phyloP scores from a whole-genome alignment of 2,329 filamentous ascomycete genomes.

The Tolypocladium endophyticum region DNA sequence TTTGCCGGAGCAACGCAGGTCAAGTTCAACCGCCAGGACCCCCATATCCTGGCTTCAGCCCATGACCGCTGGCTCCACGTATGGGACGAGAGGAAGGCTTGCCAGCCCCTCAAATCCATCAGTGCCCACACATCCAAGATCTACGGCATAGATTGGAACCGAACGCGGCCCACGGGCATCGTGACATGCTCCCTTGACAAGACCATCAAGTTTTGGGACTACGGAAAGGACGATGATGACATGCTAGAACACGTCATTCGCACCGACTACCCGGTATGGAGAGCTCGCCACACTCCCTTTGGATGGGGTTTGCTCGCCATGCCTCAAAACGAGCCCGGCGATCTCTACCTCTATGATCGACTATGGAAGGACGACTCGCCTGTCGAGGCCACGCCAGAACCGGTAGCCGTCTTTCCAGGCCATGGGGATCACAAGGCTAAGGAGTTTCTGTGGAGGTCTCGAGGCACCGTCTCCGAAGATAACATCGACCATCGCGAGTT shows the following conservation, averaged over 20 bases:
- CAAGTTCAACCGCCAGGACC: conserved; percentile 83
- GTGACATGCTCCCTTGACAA: conserved; percentile 86
- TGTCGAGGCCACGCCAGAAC: conserved; percentile 31
- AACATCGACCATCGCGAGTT: conserved; percentile 79
- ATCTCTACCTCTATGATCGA: conserved; percentile 76
- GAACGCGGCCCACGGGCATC: conserved; percentile 59
- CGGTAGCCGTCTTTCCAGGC: conserved; percentile 48
- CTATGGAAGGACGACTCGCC: conserved; percentile 34
- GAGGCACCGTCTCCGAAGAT: conserved; percentile 56
- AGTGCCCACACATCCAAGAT: conserved; percentile 87
- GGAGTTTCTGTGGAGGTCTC: conserved; percentile 81
- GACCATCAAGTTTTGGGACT: conserved; percentile 92
- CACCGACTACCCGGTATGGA: conserved; percentile 81
- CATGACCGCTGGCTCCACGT: conserved; percentile 82
- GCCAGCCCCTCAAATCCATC: conserved; percentile 70
- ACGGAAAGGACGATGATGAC: conserved; percentile 47
- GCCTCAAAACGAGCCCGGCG: conserved; percentile 79
- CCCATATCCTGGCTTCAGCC: conserved; percentile 80
- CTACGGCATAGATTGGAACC: conserved; percentile 91
- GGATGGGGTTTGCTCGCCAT: conserved; percentile 78
- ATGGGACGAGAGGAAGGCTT: conserved; percentile 78
- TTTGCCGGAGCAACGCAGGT: conserved; percentile 89
- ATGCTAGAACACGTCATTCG: conserved; percentile 65
- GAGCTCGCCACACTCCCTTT: conserved; percentile 85
- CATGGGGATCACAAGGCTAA: conserved; percentile 64